Conservation (phyloP, 306 rosid species). For the Abrus precatorius region DNA sequence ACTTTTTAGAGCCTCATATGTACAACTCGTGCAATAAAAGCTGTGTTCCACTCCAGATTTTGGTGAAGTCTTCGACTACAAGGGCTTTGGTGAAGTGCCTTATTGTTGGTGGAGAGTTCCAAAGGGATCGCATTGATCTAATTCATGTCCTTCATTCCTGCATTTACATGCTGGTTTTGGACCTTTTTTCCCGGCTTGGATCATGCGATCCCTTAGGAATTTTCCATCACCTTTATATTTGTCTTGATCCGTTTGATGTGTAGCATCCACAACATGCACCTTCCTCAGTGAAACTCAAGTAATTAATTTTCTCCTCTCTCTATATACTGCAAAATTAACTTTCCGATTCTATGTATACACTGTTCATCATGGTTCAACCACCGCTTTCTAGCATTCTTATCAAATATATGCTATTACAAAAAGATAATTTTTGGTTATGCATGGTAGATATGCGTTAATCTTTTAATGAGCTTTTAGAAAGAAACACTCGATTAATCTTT, state of each 20-base stretch:
- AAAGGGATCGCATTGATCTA: slow-evolving; percentile 97
- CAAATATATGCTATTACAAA: neutral
- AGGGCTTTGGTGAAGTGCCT: neutral
- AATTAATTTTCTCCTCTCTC: neutral
- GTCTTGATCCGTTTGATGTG: neutral
- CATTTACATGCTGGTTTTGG: neutral
- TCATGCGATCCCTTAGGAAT: slow-evolving; percentile 87
- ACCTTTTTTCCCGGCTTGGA: slow-evolving; percentile 49
- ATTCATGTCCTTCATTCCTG: slow-evolving; percentile 17
- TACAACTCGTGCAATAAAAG: neutral
- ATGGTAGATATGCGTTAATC: neutral
- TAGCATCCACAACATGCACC: neutral
- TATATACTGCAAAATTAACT: neutral
- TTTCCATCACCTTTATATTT: slow-evolving; percentile 61
- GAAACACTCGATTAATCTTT: neutral
- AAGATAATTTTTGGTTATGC: neutral
- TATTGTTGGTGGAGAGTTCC: slow-evolving; percentile 81
- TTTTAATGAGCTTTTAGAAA: neutral
- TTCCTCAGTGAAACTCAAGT: neutral
- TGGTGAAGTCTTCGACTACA: slow-evolving; percentile 11
- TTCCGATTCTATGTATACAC: neutral
- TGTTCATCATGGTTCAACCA: neutral
- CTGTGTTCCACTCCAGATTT: neutral
- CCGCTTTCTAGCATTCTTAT: neutral
- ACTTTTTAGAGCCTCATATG: slow-evolving; percentile 21